Conservation (phyloP, 2,329 filamentous ascomycete genomes). For the Microdochium bolleyi region DNA sequence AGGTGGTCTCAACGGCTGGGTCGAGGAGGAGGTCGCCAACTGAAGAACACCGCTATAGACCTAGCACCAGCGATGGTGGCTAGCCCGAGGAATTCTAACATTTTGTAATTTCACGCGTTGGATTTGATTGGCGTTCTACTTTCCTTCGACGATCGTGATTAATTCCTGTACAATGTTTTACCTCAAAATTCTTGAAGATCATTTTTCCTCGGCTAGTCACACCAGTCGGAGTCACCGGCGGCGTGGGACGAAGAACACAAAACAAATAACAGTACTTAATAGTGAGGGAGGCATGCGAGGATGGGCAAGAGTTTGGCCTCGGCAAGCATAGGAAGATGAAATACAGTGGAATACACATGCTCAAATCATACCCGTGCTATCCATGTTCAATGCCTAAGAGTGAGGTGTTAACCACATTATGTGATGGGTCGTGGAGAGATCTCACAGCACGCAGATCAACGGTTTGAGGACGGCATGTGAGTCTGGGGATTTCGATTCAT, state of each 20-base stretch:
- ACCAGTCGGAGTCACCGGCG: not conserved
- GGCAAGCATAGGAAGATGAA: too few species aligned
- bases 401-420: too few species aligned
- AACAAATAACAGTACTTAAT: not conserved
- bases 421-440: too few species aligned
- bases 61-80: not conserved
- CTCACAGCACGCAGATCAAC: too few species aligned
- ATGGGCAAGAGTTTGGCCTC: too few species aligned
- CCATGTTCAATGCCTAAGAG: too few species aligned
- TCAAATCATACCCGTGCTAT: too few species aligned
- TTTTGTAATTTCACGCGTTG: not conserved
- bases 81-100: not conserved
- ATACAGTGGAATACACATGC: too few species aligned
- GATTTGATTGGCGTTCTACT: slow-evolving; percentile 1
- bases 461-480: too few species aligned
- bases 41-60: slow-evolving; percentile 17
- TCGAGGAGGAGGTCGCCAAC: slow-evolving; percentile 58
- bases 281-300: not conserved
- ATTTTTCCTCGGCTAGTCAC: not conserved
- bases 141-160: not conserved
- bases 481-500: too few species aligned
- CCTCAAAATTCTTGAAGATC: not conserved
- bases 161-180: not conserved
- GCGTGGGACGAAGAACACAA: not conserved
- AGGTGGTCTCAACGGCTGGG: slow-evolving; percentile 58